Base-by-base conservation (phyloP, 2,329 filamentous ascomycete species). In the Stemphylium beticola region DNA sequence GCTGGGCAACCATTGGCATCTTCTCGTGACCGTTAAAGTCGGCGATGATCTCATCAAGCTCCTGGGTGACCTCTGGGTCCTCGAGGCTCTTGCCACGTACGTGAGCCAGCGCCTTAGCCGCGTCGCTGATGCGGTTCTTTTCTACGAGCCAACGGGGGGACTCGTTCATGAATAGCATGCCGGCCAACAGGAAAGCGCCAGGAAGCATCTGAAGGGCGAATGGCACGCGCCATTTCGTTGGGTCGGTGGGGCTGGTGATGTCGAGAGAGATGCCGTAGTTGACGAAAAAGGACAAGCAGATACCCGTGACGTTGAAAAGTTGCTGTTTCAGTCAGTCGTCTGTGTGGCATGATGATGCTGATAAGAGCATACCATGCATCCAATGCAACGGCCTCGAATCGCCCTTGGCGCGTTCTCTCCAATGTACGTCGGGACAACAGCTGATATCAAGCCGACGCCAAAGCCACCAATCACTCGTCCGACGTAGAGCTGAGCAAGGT, bases 121-220 rank as follows among this genome's bases (percentile, higher is more conserved):
- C 82, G 17, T 81, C 78, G 4, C 77, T 69, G 15, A 78, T 68
- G 2, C 77, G 76, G 49, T 79, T 78, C 71, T 83, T 79, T 61
- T 80, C 79, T n/a, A 81, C 78, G n/a, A 83, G 75, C 80, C 81
- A 84, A 15, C 82, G 78, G 1, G 82, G 80, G 2, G 77, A 80
- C 54, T 83, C 82, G 48, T 81, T 82, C 40, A 82, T 75, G 67
- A 83, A 83, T 39, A 81, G 62, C 12, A 83, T 75, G 0, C 81
- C 81, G 3, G 76, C 61, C 9, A 84, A 63, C 46, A 84, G 77
- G n/a, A 83, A 60, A 0, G 75, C 76, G 14, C 81, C 81, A 0
- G 82, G 82, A 1, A 84, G 73, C 49, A 83, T 79, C 65, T 84
- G 81, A 9, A 84, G 71, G 1, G 78, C 80, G 18, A 84, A 81